Evolutionary conservation across 2,329 filamentous ascomycete species (phyloP).

Genomic region (Coniochaeta prunicola): DNA sequence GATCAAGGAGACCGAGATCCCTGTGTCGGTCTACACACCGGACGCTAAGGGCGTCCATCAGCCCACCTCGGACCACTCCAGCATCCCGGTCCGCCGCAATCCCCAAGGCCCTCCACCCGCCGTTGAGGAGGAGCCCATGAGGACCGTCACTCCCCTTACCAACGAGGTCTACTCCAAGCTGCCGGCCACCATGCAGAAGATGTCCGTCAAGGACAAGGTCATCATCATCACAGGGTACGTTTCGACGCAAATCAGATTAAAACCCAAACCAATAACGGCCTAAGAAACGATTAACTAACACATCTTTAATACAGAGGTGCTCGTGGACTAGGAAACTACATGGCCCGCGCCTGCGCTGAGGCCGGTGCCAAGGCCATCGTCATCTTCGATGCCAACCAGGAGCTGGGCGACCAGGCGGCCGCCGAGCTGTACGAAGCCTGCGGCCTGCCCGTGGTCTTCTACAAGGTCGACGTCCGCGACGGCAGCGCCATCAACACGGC

Average conservation of each 20-base stretch:
- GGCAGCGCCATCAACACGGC: constrained; percentile 62
- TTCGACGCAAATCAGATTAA: not conserved
- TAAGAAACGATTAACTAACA: constrained; percentile 16
- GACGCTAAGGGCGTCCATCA: constrained; percentile 36
- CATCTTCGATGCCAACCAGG: constrained; percentile 72
- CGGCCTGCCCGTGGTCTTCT: constrained; percentile 67
- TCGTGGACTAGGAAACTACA: constrained; percentile 70
- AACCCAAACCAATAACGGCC: not conserved
- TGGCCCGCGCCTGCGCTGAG: constrained; percentile 71
- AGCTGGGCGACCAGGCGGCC: constrained; percentile 63
- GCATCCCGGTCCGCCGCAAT: constrained; percentile 42
- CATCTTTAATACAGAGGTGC: constrained; percentile 47
- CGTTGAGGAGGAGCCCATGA: constrained; percentile 30
- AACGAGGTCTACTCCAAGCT: constrained; percentile 47
- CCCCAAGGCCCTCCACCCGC: constrained; percentile 34
- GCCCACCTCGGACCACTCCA: constrained; percentile 40
- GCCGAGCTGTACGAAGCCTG: constrained; percentile 64
- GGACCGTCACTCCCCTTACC: constrained; percentile 40
- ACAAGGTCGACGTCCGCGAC: constrained; percentile 72
- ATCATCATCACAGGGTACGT: constrained; percentile 65
- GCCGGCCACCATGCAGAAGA: constrained; percentile 60
- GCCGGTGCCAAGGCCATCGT: constrained; percentile 66
- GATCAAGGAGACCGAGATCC: constrained; percentile 49
- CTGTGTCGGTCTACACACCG: constrained; percentile 45
- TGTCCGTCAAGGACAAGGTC: constrained; percentile 63